Evolutionary conservation across 2,329 filamentous ascomycete species (phyloP), one percentile per base, ranked within the genome.

Genomic region (Stachybotrys chartarum): DNA sequence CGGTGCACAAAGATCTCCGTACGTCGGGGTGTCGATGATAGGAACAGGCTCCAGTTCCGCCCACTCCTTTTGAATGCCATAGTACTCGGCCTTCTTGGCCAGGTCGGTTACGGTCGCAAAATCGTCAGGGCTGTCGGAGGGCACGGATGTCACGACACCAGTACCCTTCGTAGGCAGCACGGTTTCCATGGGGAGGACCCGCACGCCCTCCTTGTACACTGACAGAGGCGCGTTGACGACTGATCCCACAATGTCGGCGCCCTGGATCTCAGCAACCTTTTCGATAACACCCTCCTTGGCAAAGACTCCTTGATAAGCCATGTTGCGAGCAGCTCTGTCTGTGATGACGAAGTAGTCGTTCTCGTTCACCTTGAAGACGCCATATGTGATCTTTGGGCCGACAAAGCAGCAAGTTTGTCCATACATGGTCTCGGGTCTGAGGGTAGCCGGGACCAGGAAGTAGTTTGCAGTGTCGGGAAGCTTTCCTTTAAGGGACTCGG

Each of bases 371-470:
- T 90, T 89, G 80, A 90, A 97, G 59, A 99, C 76, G 52, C 93
- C 93, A 66, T 99, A 99, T 49, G 80, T 84, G 66, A 97, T 88
- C 68, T 88, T 89, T 10, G 94, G 93, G 4, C 91, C 90, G 51
- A 99, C 90, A 64, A 97, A 99, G 71, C 92, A 96, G 75, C 90
- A 95, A 5, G 86, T 95, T 73, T 97, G 94, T 46, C 95, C 95
- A 69, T 97, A 99, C 93, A 99, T 97, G 42, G 94, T 99, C 78
- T 99, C 94, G 3, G 94, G 91, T 59, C 94, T 83, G 58, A 99
- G 81, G 55, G 94, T 97, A 16, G 94, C 94, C 12, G 94, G 89
- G 12, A 97, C 84, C 65, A 97, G 88, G 76, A 87, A 97, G 55
- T 97, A 87, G 58, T 88, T 88, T 50, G 90, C 87, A 60, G 82